phyloP scores from a whole-genome alignment of 371 early-diverging fungal species.

The Lichtheimia hyalospora region DNA sequence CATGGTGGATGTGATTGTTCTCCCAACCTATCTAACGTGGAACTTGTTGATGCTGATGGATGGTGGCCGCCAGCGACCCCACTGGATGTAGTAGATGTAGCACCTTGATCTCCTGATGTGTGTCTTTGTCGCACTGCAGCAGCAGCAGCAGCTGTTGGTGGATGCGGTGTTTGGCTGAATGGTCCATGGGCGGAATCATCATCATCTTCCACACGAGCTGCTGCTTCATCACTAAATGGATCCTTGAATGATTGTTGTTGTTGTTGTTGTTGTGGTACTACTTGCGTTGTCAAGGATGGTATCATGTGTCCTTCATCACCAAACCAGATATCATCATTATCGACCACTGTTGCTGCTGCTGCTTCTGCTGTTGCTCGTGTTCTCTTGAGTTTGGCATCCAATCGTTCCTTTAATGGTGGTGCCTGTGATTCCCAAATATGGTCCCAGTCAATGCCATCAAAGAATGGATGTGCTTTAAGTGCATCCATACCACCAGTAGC shows the following conservation, averaged over 20 bases:
- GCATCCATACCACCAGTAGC: conserved; percentile 63
- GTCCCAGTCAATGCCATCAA: conserved; percentile 85
- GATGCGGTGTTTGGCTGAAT: not conserved
- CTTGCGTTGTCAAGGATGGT: not conserved
- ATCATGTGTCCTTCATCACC: conserved; percentile 3
- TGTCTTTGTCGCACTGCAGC: conserved; percentile 3
- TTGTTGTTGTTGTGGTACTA: not conserved
- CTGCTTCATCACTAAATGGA: not conserved
- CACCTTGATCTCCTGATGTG: not conserved
- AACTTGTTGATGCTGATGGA: conserved; percentile 8
- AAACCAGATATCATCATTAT: conserved; percentile 37
- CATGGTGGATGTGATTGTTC: conserved; percentile 36
- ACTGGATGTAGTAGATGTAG: conserved; percentile 1
- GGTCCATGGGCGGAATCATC: not conserved
- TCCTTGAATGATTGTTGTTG: conserved; percentile 14
- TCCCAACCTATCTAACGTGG: conserved; percentile 21
- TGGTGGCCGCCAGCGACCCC: not conserved
- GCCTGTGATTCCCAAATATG: conserved; percentile 46
- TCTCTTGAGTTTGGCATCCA: conserved; percentile 37
- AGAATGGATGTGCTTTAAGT: conserved; percentile 88
- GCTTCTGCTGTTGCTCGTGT: conserved; percentile 9
- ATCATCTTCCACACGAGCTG: conserved; percentile 1
- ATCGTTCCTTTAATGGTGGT: conserved; percentile 30
- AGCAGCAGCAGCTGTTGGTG: not conserved
- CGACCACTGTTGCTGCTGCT: conserved; percentile 6